Base-by-base conservation (phyloP, 2,329 filamentous ascomycete species). In the Apiospora arundinis region DNA sequence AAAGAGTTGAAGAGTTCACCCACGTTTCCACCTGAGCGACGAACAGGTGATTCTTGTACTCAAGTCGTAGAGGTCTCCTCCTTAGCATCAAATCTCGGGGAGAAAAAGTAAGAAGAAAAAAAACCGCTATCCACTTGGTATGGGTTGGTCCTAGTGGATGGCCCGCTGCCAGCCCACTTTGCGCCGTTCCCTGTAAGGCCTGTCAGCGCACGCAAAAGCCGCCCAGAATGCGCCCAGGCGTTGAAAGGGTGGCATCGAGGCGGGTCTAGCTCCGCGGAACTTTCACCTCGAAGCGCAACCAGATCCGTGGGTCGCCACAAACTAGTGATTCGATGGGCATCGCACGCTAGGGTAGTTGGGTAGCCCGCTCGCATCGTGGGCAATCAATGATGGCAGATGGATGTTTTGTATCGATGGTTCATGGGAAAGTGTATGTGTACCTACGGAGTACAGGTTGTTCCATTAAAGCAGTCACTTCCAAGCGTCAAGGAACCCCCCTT, bases 101-200 rank as follows among this genome's bases (percentile, higher is more conserved):
- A 14, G 16, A 60, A 60, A 56, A 56, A 56, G 18, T 12, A 60
- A n/a, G 32, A 63, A n/a, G 16, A n/a, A 40, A 63, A 63, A 63
- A 63, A 37, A n/a, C 11, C 32, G 28, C 56, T 63, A 37, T 63
- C 56, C 56, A 63, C 56, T 63, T 18, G 32, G 56, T 63, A 28
- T 63, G 32, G 56, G 56, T 63, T 18, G 56, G 56, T 40, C 56
- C 32, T 40, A 63, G 56, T 63, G 56, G 32, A 40, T 63, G 56
- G 32, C 18, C 32, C 37, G 56, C 56, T 63, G 32, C 32, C 32
- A 40, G 56, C 28, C 52, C 52, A 60, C 52, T 60, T 60, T 60
- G 52, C 52, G 52, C 52, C 52, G 52, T 60, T 60, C 52, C 52
- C 52, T 60, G 52, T 60, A n/a, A 28, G 52, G 52, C 52, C 52